phyloP scores from a whole-genome alignment of 176 grass and related monocot species.

The Carex myosuroides region DNA sequence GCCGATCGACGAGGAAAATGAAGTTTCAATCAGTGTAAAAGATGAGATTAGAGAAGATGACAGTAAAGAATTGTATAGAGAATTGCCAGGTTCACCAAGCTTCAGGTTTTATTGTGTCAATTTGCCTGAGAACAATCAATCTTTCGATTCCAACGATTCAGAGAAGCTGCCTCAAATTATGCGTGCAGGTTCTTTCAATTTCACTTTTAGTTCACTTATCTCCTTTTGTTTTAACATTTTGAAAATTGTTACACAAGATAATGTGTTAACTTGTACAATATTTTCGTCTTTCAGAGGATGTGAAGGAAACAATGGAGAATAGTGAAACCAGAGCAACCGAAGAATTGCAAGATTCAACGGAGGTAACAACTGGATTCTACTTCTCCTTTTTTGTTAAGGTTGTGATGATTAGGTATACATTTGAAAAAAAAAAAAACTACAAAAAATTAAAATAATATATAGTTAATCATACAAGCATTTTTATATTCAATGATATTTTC shows the following conservation, averaged over 20 bases:
- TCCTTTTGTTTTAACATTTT: not conserved
- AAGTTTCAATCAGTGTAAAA: not conserved
- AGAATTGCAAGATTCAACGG: slow-evolving; percentile 1
- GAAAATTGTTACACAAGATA: not conserved
- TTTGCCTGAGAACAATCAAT: slow-evolving; percentile 19
- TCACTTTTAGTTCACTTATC: not conserved
- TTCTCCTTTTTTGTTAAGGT: not conserved
- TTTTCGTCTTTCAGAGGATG: slow-evolving; percentile 5
- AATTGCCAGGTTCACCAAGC: slow-evolving; percentile 16
- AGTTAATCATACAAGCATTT: not conserved
- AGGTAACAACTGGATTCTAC: not conserved
- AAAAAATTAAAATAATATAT: not conserved
- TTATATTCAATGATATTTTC: not conserved
- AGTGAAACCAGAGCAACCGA: not conserved
- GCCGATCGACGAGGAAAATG: slow-evolving; percentile 11
- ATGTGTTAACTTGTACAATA: not conserved
- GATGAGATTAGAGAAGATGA: slow-evolving; percentile 1
- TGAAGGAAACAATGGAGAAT: slow-evolving; percentile 16
- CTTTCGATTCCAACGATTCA: slow-evolving; percentile 17
- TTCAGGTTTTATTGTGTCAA: slow-evolving; percentile 22
- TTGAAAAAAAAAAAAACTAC: not conserved
- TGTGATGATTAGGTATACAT: not conserved
- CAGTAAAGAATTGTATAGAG: not conserved
- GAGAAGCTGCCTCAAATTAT: not conserved
- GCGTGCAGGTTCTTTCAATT: not conserved